Evolutionary conservation across 768 basidiomycete species (phyloP).

Genomic region (Podaxis sp.): DNA sequence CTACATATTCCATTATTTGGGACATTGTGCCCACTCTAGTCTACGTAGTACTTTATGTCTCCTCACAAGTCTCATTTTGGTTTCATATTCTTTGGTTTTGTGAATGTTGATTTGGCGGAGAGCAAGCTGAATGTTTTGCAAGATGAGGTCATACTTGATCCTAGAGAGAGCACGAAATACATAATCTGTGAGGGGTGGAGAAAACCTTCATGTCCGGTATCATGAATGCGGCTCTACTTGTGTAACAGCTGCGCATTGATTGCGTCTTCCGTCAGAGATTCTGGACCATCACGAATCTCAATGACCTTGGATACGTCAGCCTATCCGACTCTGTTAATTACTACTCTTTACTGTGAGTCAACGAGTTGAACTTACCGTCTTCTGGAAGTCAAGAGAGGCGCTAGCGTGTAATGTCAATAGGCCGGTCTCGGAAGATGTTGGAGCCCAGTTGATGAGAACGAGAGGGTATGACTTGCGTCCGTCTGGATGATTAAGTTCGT

Average conservation of each 20-base stretch:
- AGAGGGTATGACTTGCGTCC: conserved; percentile 84
- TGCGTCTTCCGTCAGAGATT: conserved; percentile 68
- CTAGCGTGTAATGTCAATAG: conserved; percentile 82
- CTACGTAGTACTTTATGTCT: conserved; percentile 9
- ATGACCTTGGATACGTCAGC: conserved; percentile 76
- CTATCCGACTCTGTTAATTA: conserved; percentile 29
- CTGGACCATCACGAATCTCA: conserved; percentile 78
- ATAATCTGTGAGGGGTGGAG: not conserved
- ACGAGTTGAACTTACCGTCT: conserved; percentile 45
- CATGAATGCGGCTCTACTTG: not conserved
- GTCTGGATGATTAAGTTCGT: conserved; percentile 75
- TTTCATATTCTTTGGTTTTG: not conserved
- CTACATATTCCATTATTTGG: conserved; percentile 9
- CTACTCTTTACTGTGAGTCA: not conserved
- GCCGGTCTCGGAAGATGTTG: conserved; percentile 69
- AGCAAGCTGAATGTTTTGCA: not conserved
- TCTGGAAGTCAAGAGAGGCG: conserved; percentile 75
- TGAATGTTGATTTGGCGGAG: not conserved
- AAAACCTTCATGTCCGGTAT: not conserved
- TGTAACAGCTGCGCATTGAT: conserved; percentile 57
- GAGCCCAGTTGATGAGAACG: conserved; percentile 87
- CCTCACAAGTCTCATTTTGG: not conserved
- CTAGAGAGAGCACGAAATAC: not conserved
- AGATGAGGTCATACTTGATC: not conserved
- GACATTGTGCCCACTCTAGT: conserved; percentile 9